phyloP scores from a whole-genome alignment of 1,284 basidiomycete genomes.

The Malassezia arunalokei region DNA sequence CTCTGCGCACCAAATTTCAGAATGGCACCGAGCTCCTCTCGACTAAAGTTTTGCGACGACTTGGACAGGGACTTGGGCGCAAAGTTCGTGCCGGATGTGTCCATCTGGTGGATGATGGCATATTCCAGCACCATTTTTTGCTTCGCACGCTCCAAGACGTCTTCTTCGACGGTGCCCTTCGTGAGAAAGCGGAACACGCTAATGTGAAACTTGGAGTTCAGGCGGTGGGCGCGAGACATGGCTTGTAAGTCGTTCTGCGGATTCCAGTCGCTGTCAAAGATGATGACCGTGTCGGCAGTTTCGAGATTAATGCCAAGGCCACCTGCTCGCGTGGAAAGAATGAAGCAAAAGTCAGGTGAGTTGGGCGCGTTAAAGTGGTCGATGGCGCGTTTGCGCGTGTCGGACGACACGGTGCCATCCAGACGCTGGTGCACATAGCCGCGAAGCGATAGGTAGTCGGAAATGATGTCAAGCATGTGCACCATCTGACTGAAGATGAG shows the following conservation, averaged over 20 bases:
- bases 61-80: conserved; percentile 54
- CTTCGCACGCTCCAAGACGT: conserved; percentile 92
- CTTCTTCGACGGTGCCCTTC: conserved; percentile 98
- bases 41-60: conserved; percentile 63
- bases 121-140: conserved; percentile 99
- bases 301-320: conserved; percentile 50
- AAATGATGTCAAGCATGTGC: conserved; percentile 93
- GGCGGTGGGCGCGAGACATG: conserved; percentile 73
- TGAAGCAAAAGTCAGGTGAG: conserved; percentile 55
- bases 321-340: conserved; percentile 41
- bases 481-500: conserved; percentile 83
- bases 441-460: conserved; percentile 83
- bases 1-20: conserved; percentile 97
- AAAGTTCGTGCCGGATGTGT: conserved; percentile 92
- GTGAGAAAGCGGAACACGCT: conserved; percentile 94
- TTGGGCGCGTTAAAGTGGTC: conserved; percentile 64
- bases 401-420: conserved; percentile 63
- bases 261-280: conserved; percentile 80
- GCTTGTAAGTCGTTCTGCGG: conserved; percentile 97
- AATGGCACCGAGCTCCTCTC: conserved; percentile 95
- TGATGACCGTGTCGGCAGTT: conserved; percentile 95
- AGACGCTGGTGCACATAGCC: conserved; percentile 72
- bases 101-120: conserved; percentile 99
- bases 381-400: conserved; percentile 71
- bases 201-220: conserved; percentile 70